phyloP scores from a whole-genome alignment of 2,329 filamentous ascomycete species.

The Cercospora citrullina region DNA sequence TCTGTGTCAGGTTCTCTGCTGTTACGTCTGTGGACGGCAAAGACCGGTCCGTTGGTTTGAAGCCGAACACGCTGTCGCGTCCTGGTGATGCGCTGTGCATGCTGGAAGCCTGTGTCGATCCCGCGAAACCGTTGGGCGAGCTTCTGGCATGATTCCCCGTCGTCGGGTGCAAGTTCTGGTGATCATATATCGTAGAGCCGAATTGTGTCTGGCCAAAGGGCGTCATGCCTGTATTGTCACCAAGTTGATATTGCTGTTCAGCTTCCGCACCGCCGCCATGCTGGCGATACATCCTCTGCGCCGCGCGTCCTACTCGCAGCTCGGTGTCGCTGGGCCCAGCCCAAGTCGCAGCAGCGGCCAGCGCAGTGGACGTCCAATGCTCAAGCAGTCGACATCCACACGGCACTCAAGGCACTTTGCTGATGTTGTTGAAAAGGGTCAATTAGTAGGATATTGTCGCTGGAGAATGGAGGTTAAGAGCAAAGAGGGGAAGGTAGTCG shows the following conservation, averaged over 20 bases:
- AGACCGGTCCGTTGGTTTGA: slow-evolving; percentile 49
- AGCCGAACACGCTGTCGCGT: slow-evolving; percentile 22
- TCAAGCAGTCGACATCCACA: neutral
- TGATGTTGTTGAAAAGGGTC: slow-evolving; percentile 1
- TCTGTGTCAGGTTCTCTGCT: slow-evolving; percentile 71
- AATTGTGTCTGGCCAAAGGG: slow-evolving; percentile 29
- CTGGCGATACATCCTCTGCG: slow-evolving; percentile 30
- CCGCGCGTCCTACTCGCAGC: neutral
- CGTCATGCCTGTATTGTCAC: slow-evolving; percentile 23
- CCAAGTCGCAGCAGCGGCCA: neutral
- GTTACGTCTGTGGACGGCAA: slow-evolving; percentile 70
- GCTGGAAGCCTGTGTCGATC: slow-evolving; percentile 30
- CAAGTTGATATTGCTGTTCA: slow-evolving; percentile 28
- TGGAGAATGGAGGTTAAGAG: slow-evolving; percentile 1
- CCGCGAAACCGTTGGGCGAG: slow-evolving; percentile 20
- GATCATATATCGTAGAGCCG: slow-evolving; percentile 30
- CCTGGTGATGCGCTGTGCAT: slow-evolving; percentile 24
- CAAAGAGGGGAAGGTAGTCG: neutral
- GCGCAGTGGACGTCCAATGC: neutral
- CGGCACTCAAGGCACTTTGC: neutral
- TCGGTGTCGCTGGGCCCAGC: neutral
- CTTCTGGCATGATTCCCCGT: slow-evolving; percentile 16
- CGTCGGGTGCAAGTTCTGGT: slow-evolving; percentile 24
- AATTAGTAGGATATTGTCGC: neutral
- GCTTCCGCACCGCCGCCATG: slow-evolving; percentile 29